phyloP scores from a whole-genome alignment of 2,329 filamentous ascomycete species.

The Coniella vitis region DNA sequence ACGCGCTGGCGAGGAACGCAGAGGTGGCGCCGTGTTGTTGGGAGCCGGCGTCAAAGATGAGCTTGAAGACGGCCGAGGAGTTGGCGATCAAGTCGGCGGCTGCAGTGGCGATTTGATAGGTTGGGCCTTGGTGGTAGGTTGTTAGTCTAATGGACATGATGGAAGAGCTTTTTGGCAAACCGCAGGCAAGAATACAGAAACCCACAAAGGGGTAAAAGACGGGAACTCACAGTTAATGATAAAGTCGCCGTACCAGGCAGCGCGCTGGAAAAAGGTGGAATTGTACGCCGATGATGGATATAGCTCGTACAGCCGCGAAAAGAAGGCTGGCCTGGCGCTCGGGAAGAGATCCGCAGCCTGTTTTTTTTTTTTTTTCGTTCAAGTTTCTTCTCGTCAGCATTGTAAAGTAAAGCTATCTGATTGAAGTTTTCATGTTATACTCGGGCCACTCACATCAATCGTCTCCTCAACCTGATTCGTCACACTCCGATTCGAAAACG shows the following conservation, averaged over 20 bases:
- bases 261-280: conserved; percentile 3
- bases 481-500: conserved; percentile 4
- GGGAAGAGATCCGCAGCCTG: conserved; percentile 7
- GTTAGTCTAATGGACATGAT: not conserved
- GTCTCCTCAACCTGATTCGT: conserved; percentile 8
- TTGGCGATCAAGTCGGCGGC: conserved; percentile 34
- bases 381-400: not conserved
- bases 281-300: conserved; percentile 7
- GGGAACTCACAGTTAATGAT: conserved; percentile 3
- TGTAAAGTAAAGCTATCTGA: not conserved
- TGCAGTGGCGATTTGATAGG: conserved; percentile 5
- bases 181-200: no score
- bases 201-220: no score
- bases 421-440: no score
- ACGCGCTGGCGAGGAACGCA: conserved; percentile 32
- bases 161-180: not conserved
- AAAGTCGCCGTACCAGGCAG: conserved; percentile 9
- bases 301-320: conserved; percentile 8
- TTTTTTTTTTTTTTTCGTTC: not conserved
- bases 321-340: conserved; percentile 4
- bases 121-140: not conserved
- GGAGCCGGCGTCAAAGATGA: conserved; percentile 26
- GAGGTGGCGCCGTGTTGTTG: conserved; percentile 24
- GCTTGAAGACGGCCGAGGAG: conserved; percentile 36
- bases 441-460: conserved; percentile 1